Evolutionary conservation across 1,284 basidiomycete genomes (phyloP), one percentile per base, ranked within the genome.

Genomic region (Mycosarcoma maydis): DNA sequence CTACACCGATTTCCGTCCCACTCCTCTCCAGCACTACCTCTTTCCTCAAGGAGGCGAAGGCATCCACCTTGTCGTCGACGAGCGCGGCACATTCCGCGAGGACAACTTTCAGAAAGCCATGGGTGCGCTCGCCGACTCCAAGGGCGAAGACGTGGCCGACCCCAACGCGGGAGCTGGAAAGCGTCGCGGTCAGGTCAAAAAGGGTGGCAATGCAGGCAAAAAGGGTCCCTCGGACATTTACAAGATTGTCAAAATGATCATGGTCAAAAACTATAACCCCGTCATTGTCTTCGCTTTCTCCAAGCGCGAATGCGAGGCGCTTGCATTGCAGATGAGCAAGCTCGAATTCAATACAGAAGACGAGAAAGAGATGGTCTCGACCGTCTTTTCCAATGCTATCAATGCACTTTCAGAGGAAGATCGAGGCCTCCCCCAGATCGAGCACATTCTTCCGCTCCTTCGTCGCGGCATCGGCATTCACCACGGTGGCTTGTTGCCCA

Each of bases 221-320:
- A 96, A 86, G 92, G 93, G 93, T 90, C 92, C n/a, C 85, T 92
- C 92, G 34, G 96, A 99, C 83, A 94, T 98, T 65, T 93, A 93
- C 78, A 98, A 97, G 84, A 96, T 98, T 71, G 91, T 98, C 83
- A 93, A 93, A 83, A 94, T 98, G 90, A 97, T 99, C 85, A 95
- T 98, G 92, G 84, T 90, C 72, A 95, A 96, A 84, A 94, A 94
- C 82, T 96, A 93, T 84, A 96, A 98, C 80, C 96, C 96, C 0
- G 95, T 98, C 75, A 98, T 99, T 79, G 90, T 98, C 50, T 99
- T 99, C 83, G 92, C 96, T 6, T 98, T 99, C 84, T 93, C 91
- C 84, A 98, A 98, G 83, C 89, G 95, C 52, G 95, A 98, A 85
- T 98, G 96, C 82, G 96, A 99, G 83, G 88, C 87, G 0, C 87